Conservation (phyloP, 352 stramenopile genomes). For the Globisporangium cystogenes region DNA sequence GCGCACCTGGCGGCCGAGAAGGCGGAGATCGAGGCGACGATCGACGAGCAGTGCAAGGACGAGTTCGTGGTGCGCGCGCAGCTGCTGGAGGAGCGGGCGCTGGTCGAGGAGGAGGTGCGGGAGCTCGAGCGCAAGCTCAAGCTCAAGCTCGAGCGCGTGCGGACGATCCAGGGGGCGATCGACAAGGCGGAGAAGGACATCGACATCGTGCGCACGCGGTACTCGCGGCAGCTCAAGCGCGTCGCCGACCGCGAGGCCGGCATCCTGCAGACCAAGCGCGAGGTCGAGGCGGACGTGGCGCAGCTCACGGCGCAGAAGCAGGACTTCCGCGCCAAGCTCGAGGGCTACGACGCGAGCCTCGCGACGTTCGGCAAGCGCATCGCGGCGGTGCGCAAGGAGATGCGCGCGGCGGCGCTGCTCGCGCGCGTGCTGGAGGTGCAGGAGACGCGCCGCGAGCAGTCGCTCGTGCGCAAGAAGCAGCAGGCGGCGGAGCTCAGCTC, state of each 20-base stretch:
- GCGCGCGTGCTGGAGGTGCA: constrained; percentile 66
- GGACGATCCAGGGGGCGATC: constrained; percentile 58
- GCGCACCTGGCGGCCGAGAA: constrained; percentile 68
- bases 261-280: constrained; percentile 64
- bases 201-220: constrained; percentile 60
- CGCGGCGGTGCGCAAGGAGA: constrained; percentile 53
- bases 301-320: constrained; percentile 51
- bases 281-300: constrained; percentile 65
- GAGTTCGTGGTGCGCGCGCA: constrained; percentile 49
- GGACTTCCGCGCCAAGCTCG: constrained; percentile 47
- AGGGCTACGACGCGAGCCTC: constrained; percentile 44
- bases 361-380: constrained; percentile 58
- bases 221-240: constrained; percentile 75
- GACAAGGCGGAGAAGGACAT: constrained; percentile 74
- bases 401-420: constrained; percentile 57
- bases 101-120: constrained; percentile 65
- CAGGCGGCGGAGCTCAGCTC: constrained; percentile 65
- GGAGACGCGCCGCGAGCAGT: constrained; percentile 60
- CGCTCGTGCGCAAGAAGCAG: constrained; percentile 66
- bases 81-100: constrained; percentile 48
- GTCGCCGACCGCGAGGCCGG: constrained; percentile 69
- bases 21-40: constrained; percentile 68
- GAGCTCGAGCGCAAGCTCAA: constrained; percentile 68
- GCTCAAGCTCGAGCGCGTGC: constrained; percentile 48
- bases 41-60: constrained; percentile 66